Evolutionary conservation across 2,329 filamentous ascomycete genomes (phyloP).

Genomic region (Cladophialophora exuberans): DNA sequence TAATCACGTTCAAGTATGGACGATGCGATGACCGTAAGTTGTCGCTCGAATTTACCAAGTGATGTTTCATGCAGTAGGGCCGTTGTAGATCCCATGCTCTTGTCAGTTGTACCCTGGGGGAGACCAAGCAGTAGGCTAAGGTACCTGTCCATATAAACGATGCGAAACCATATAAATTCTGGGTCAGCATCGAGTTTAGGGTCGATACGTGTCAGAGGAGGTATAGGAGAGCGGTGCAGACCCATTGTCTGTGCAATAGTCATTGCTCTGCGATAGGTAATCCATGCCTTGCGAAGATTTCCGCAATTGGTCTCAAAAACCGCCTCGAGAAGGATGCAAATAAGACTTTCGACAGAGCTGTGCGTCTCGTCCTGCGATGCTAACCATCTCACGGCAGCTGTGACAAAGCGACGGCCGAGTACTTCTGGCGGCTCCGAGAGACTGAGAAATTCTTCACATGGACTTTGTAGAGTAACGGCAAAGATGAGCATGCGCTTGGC

Average conservation of each 20-base stretch:
- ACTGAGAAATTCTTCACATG: not conserved
- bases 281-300: conserved; percentile 47
- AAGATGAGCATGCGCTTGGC: conserved; percentile 54
- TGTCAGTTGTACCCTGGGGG: conserved; percentile 26
- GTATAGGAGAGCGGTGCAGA: conserved; percentile 37
- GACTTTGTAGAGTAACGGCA: conserved; percentile 48
- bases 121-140: conserved; percentile 48
- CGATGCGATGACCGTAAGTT: conserved; percentile 48
- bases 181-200: conserved; percentile 28
- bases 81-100: not conserved
- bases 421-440: not conserved
- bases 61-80: not conserved
- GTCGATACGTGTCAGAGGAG: not conserved
- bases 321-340: conserved; percentile 48
- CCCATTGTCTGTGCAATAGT: conserved; percentile 48
- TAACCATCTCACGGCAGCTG: conserved; percentile 38
- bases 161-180: conserved; percentile 44
- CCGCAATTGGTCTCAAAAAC: conserved; percentile 44
- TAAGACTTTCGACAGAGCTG: conserved; percentile 45
- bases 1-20: conserved; percentile 55
- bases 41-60: conserved; percentile 10
- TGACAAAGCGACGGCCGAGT: conserved; percentile 30
- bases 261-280: conserved; percentile 44
- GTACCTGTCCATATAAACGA: conserved; percentile 44
- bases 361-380: conserved; percentile 46